Conservation (phyloP, 805 yeast species). For the Yamadazyma paraphyllophila region DNA sequence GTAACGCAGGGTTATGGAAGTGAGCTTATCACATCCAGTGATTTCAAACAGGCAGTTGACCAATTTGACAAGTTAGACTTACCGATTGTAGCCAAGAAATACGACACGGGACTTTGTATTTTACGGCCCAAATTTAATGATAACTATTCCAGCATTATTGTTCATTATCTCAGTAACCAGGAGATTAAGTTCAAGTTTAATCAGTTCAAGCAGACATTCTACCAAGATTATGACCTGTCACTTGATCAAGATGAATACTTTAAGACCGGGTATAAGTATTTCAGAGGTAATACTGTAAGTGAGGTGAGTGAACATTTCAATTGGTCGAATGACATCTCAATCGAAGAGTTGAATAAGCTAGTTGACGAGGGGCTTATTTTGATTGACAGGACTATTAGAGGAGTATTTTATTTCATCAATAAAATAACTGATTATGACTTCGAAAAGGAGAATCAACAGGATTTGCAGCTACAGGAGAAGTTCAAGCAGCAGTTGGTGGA, state of each 20-base stretch:
- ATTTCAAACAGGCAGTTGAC: constrained; percentile 60
- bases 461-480: neutral
- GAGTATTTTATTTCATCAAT: constrained; percentile 62
- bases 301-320: constrained; percentile 50
- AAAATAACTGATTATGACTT: constrained; percentile 11
- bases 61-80: constrained; percentile 55
- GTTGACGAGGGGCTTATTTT: constrained; percentile 57
- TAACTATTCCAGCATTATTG: constrained; percentile 25
- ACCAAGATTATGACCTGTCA: constrained; percentile 3
- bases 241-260: constrained; percentile 17
- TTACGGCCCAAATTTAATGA: constrained; percentile 24
- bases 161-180: constrained; percentile 21
- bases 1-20: constrained; percentile 48
- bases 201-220: constrained; percentile 21
- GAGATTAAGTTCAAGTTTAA: constrained; percentile 23
- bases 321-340: constrained; percentile 66
- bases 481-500: constrained; percentile 5
- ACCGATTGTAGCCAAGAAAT: constrained; percentile 46
- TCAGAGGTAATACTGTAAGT: constrained; percentile 34
- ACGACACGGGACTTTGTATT: constrained; percentile 35
- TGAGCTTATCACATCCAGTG: constrained; percentile 67
- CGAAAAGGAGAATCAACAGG: constrained; percentile 7
- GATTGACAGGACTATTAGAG: constrained; percentile 67
- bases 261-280: constrained; percentile 19
- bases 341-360: constrained; percentile 61